Conservation (phyloP, 108 stramenopile genomes). For the Fragilariopsis cylindrus region DNA sequence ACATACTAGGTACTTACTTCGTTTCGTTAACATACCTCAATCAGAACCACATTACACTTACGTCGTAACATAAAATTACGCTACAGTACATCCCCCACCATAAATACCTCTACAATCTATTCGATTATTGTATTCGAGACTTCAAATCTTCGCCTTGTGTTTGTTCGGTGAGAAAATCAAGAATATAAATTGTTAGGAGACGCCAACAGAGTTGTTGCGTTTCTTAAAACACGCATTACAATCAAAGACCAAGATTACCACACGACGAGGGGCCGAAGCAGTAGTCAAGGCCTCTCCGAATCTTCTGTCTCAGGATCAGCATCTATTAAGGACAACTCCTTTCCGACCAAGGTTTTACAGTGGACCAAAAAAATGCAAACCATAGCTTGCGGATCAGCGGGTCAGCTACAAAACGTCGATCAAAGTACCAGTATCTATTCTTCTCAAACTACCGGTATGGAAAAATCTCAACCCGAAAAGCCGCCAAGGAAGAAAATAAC, state of each 20-base stretch:
- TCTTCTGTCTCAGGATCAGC: conserved; percentile 6
- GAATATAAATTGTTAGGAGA: conserved; percentile 12
- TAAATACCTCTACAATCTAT: too few species aligned
- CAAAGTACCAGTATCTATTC: conserved; percentile 8
- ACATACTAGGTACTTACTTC: too few species aligned
- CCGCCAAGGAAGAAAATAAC: conserved; percentile 26
- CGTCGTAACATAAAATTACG: too few species aligned
- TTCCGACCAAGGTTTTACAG: conserved; percentile 37
- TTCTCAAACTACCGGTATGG: conserved; percentile 11
- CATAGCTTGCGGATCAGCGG: conserved; percentile 38
- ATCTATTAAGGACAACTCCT: conserved; percentile 19
- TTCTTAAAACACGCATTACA: conserved; percentile 32
- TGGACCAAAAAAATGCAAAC: conserved; percentile 58
- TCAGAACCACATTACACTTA: too few species aligned
- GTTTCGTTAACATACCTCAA: too few species aligned
- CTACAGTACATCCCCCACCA: too few species aligned
- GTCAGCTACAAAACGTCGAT: conserved; percentile 29
- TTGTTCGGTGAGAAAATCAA: too few species aligned
- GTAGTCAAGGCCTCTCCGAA: conserved; percentile 43
- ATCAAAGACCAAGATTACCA: conserved; percentile 37
- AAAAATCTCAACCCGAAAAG: conserved; percentile 31
- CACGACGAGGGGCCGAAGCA: conserved; percentile 41
- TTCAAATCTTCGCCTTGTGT: too few species aligned
- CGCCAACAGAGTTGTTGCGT: conserved; percentile 31
- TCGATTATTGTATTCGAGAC: too few species aligned